These are phyloP conservation scores for Paecilomyces niveus DNA, from an alignment of 2,329 filamentous ascomycete species.

Conservation along the genomic window DNA sequence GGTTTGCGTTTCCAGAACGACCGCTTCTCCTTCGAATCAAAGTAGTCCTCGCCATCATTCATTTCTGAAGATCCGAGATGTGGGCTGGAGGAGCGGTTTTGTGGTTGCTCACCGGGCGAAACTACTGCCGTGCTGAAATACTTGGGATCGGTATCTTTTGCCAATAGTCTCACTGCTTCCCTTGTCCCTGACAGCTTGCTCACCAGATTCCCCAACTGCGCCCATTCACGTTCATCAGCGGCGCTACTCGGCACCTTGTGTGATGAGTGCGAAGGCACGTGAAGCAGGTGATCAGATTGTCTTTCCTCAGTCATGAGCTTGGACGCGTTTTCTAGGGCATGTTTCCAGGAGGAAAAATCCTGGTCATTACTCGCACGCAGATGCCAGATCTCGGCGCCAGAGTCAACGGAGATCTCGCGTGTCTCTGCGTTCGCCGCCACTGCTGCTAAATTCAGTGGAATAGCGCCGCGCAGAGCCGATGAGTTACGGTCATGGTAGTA, in stretches of 20 bases:
- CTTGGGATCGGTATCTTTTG: constrained; percentile 72
- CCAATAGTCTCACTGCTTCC: constrained; percentile 79
- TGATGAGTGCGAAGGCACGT: constrained; percentile 23
- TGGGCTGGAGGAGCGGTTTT: constrained; percentile 28
- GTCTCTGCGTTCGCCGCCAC: constrained; percentile 83
- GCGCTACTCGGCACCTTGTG: constrained; percentile 22
- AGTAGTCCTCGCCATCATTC: constrained; percentile 26
- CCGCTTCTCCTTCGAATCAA: constrained; percentile 49
- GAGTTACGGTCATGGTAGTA: constrained; percentile 96
- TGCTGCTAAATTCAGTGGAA: constrained; percentile 83
- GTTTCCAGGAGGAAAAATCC: constrained; percentile 83
- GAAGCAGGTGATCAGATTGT: constrained; percentile 21
- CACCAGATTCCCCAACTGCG: constrained; percentile 74
- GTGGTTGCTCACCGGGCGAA: constrained; percentile 15
- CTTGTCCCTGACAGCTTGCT: constrained; percentile 79
- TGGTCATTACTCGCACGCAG: constrained; percentile 72
- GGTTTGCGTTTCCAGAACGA: constrained; percentile 92
- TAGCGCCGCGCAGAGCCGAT: constrained; percentile 82
- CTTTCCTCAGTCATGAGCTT: constrained; percentile 35
- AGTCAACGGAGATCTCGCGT: constrained; percentile 92
- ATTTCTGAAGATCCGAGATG: constrained; percentile 22
- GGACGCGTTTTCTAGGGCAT: constrained; percentile 75
- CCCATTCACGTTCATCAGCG: constrained; percentile 77
- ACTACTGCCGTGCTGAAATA: constrained; percentile 29
- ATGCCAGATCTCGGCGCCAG: constrained; percentile 95